phyloP scores from a whole-genome alignment of 1,139 yeast genomes.

The Protomyces gravidus region DNA sequence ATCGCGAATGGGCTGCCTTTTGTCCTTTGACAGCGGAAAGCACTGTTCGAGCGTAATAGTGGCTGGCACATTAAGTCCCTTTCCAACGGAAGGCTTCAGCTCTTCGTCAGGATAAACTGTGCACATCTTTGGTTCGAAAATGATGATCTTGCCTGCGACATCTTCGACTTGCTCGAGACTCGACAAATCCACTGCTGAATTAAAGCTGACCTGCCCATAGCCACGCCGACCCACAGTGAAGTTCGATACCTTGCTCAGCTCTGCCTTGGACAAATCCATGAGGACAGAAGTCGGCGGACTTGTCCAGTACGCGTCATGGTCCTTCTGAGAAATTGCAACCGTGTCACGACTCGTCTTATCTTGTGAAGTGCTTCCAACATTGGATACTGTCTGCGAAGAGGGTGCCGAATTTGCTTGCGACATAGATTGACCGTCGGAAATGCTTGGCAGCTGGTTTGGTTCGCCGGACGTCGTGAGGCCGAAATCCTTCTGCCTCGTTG shows the following conservation, averaged over 20 bases:
- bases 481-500: background rate
- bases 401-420: background rate
- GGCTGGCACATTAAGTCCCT: slow-evolving; percentile 77
- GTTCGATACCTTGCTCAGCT: slow-evolving; percentile 59
- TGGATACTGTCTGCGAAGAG: background rate
- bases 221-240: slow-evolving; percentile 78
- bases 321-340: slow-evolving; percentile 35
- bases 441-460: background rate
- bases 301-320: slow-evolving; percentile 77
- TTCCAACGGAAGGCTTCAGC: slow-evolving; percentile 65
- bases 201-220: slow-evolving; percentile 70
- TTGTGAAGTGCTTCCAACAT: background rate
- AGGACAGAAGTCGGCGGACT: slow-evolving; percentile 69
- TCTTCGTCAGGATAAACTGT: slow-evolving; percentile 68
- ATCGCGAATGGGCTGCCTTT: slow-evolving; percentile 70
- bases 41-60: slow-evolving; percentile 70
- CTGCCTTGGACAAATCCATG: slow-evolving; percentile 54
- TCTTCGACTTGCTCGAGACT: slow-evolving; percentile 55
- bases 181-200: slow-evolving; percentile 77
- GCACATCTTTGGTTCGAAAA: slow-evolving; percentile 59
- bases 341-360: background rate
- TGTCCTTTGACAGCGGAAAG: slow-evolving; percentile 69
- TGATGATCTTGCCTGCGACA: slow-evolving; percentile 62
- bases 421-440: background rate
- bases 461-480: background rate